These are phyloP conservation scores for Amylostereum chailletii DNA, from an alignment of 1,284 basidiomycete genomes.

Conservation along the genomic window DNA sequence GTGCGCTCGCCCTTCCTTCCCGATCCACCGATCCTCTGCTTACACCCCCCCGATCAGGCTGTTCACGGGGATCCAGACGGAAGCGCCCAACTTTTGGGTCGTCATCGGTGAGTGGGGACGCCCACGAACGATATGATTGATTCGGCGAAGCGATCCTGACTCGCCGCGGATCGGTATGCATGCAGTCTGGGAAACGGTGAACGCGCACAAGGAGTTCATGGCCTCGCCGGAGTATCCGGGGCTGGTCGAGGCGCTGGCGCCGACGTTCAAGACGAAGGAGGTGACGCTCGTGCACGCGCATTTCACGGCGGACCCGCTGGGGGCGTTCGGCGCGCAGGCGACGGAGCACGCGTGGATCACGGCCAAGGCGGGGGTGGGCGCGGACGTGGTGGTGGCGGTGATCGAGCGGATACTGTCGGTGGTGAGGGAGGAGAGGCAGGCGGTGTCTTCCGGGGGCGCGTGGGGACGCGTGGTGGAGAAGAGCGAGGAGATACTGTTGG, in stretches of 20 bases:
- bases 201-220: not conserved
- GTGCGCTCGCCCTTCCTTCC: not conserved
- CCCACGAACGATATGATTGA: not conserved
- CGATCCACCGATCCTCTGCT: not conserved
- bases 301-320: not conserved
- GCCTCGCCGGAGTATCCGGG: not conserved
- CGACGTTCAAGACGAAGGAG: not conserved
- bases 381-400: not conserved
- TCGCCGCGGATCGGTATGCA: not conserved
- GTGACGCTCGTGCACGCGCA: not conserved
- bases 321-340: not conserved
- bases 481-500: not conserved
- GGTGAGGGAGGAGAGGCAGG: not conserved
- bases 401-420: not conserved
- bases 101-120: not conserved
- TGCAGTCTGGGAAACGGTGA: not conserved
- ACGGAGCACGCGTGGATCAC: not conserved
- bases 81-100: not conserved
- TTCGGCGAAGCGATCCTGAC: not conserved
- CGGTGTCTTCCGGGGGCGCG: not conserved
- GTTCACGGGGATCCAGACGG: not conserved
- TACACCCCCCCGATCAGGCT: not conserved
- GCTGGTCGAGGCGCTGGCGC: not conserved
- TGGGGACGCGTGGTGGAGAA: slow-evolving; percentile 6
- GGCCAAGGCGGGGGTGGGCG: not conserved